Evolutionary conservation across 164 flowering plant genomes (phyloP), one percentile per base, ranked within the genome.

Genomic region (Piper betle): DNA sequence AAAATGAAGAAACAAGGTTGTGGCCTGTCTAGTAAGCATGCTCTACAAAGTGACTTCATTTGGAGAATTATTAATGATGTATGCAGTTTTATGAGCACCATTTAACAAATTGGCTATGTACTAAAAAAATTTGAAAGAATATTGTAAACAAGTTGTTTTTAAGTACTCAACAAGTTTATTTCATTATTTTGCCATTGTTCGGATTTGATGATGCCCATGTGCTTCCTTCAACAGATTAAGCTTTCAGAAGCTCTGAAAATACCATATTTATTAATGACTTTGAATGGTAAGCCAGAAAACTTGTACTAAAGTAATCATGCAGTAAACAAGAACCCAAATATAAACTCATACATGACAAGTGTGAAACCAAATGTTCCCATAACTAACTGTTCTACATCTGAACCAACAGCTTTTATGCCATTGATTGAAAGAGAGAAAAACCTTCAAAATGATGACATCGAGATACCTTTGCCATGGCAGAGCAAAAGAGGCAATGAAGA

Each of bases 401-500:
- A 37, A 13, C 46, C 18, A 33, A 62, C 18, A 38, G 4, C 9
- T 8, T 7, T 8, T 41, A 62, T 52, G 6, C 4, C 6, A 1
- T 53, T 20, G 19, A 4, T 20, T 20, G n/a, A n/a, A 53, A 4
- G 15, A 8, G 58, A 63, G n/a, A 61, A 37, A 25, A 8, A 8
- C 12, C 12, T 15, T 3, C 2, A 15, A 3, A 43, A 8, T 3
- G 3, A 43, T 1, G 12, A 43, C 9, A 9, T 4, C 43, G 50
- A 43, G 10, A 43, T 80, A 93, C 99, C 68, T 52, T 53, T 79
- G 66, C 99, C 99, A 78, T 94, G 97, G 61, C 84, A 81, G 58
- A 88, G 82, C 67, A 91, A 70, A 73, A 91, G 81, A 3, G 99
- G 99, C 64, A 94, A 72, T 37, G 84, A 84, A 52, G 95, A 77